Conservation (phyloP, 2,329 filamentous ascomycete species). For the Thyridium curvatum region DNA sequence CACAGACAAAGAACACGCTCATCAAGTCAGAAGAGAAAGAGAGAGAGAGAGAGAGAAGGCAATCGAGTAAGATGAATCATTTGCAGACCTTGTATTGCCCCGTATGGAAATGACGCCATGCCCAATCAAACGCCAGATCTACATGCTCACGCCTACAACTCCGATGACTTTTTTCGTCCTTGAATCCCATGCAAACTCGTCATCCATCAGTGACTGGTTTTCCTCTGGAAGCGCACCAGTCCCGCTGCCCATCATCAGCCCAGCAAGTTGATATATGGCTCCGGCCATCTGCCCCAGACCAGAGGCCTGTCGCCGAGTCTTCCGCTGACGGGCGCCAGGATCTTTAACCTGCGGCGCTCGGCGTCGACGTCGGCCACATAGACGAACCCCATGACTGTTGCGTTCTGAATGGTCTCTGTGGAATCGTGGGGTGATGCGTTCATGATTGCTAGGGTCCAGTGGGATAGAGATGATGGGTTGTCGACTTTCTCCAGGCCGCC, state of each 20-base stretch:
- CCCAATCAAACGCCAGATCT: neutral
- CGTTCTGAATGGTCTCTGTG: slow-evolving; percentile 65
- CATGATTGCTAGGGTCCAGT: slow-evolving; percentile 80
- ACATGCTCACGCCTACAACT: too few species aligned
- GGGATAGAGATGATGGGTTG: slow-evolving; percentile 63
- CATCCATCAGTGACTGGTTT: too few species aligned
- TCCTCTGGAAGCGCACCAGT: too few species aligned
- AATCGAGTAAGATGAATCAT: neutral
- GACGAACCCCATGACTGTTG: slow-evolving; percentile 84
- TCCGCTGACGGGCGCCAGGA: slow-evolving; percentile 79
- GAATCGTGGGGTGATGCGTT: slow-evolving; percentile 65
- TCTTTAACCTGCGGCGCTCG: slow-evolving; percentile 69
- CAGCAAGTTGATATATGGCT: slow-evolving; percentile 72
- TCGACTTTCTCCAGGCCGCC: slow-evolving; percentile 54
- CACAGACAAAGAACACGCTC: too few species aligned
- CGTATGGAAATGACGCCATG: neutral
- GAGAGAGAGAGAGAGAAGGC: too few species aligned
- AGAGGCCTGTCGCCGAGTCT: slow-evolving; percentile 73
- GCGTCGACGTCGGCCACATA: slow-evolving; percentile 91
- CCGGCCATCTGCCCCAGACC: slow-evolving; percentile 81
- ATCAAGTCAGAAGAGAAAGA: too few species aligned
- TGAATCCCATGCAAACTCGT: too few species aligned
- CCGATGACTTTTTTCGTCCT: too few species aligned
- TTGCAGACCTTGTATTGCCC: neutral
- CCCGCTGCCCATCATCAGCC: slow-evolving; percentile 28